Conservation (phyloP, 1,139 yeast species). For the Kurtzmaniella quercitrusa region DNA sequence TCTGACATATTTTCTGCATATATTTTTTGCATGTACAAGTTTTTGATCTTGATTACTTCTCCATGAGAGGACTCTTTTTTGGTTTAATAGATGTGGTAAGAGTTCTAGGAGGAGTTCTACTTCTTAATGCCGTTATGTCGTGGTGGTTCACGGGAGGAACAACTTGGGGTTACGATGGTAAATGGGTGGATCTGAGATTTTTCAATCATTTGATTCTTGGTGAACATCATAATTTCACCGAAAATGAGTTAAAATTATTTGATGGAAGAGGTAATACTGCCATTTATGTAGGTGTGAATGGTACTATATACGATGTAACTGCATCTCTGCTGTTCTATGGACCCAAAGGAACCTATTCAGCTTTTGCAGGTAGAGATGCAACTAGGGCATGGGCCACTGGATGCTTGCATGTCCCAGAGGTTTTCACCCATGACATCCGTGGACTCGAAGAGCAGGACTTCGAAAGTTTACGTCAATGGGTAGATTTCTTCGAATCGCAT, state of each 20-base stretch:
- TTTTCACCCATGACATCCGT: constrained; percentile 64
- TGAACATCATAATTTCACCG: constrained; percentile 22
- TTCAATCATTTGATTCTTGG: constrained; percentile 21
- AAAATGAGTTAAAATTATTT: constrained; percentile 44
- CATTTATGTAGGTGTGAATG: constrained; percentile 61
- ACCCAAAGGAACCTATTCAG: constrained; percentile 57
- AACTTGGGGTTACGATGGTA: constrained; percentile 55
- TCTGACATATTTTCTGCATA: background rate
- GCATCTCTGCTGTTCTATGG: constrained; percentile 56
- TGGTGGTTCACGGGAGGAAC: constrained; percentile 46
- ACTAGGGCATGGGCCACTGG: constrained; percentile 79
- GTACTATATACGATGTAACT: constrained; percentile 68
- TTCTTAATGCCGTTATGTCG: constrained; percentile 46
- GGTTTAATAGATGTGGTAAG: constrained; percentile 39
- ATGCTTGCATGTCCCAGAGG: constrained; percentile 55
- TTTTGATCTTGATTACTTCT: background rate
- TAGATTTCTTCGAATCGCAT: constrained; percentile 42
- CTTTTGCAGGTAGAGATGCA: constrained; percentile 65
- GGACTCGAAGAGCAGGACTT: constrained; percentile 43
- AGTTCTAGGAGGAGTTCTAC: constrained; percentile 42
- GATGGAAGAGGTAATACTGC: constrained; percentile 53
- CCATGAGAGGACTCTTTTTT: constrained; percentile 11
- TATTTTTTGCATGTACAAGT: too few species aligned
- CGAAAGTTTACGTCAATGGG: constrained; percentile 40
- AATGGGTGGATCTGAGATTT: constrained; percentile 45